Evolutionary conservation across 208 protist species (phyloP).

Genomic region (Endotrypanum monterogeii): DNA sequence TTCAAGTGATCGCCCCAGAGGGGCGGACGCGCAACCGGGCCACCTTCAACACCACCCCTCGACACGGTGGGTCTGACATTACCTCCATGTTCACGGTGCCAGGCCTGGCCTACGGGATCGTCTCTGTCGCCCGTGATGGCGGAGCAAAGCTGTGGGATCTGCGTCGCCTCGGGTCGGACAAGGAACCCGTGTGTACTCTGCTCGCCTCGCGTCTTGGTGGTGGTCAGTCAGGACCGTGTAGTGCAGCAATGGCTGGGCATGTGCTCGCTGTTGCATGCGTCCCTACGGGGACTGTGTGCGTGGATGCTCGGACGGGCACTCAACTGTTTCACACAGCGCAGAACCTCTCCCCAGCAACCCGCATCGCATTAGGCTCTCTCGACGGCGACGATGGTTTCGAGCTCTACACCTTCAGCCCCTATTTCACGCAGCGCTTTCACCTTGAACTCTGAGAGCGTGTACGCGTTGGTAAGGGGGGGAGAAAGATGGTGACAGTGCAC

Average conservation of each 20-base stretch:
- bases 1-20: constrained; percentile 32
- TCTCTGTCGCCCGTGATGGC: constrained; percentile 55
- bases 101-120: constrained; percentile 41
- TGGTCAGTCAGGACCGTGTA: constrained; percentile 23
- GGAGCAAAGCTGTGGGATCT: constrained; percentile 73
- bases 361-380: constrained; percentile 12
- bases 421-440: constrained; percentile 24
- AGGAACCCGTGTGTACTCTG: constrained; percentile 38
- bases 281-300: constrained; percentile 30
- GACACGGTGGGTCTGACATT: constrained; percentile 40
- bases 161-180: constrained; percentile 34
- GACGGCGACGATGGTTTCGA: constrained; percentile 11
- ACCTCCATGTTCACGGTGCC: constrained; percentile 34
- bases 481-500: background rate
- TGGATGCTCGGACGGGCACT: constrained; percentile 25
- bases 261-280: constrained; percentile 19
- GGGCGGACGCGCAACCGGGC: constrained; percentile 4
- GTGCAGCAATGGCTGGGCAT: constrained; percentile 8
- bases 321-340: constrained; percentile 23
- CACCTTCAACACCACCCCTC: constrained; percentile 29
- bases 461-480: background rate
- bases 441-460: background rate
- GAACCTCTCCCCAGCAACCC: constrained; percentile 22
- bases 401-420: constrained; percentile 22
- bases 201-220: constrained; percentile 19